phyloP scores from a whole-genome alignment of 2,329 filamentous ascomycete species.

The Mycosphaerella arachidis region DNA sequence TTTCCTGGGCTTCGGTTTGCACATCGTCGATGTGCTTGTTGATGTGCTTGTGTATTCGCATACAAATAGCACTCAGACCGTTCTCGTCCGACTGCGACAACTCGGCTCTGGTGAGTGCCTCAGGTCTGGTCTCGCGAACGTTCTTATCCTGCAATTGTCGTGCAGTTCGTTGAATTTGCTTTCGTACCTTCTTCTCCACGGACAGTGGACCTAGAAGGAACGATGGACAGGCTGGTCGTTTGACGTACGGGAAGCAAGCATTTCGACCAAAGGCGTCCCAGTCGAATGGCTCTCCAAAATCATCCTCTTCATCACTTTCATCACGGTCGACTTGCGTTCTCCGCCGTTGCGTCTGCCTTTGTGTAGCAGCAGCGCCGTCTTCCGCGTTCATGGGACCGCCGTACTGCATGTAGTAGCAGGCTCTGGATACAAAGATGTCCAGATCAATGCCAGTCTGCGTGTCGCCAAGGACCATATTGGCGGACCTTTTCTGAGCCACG shows the following conservation, averaged over 20 bases:
- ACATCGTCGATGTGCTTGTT: slow-evolving; percentile 26
- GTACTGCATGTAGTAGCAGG: slow-evolving; percentile 75
- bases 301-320: slow-evolving; percentile 52
- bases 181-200: slow-evolving; percentile 76
- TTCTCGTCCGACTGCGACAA: slow-evolving; percentile 71
- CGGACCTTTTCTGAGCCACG: slow-evolving; percentile 71
- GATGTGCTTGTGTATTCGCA: slow-evolving; percentile 65
- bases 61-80: slow-evolving; percentile 73
- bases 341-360: slow-evolving; percentile 19
- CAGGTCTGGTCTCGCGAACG: slow-evolving; percentile 65
- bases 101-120: slow-evolving; percentile 71
- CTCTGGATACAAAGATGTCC: slow-evolving; percentile 88
- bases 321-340: slow-evolving; percentile 14
- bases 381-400: slow-evolving; percentile 54
- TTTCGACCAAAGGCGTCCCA: slow-evolving; percentile 79
- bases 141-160: slow-evolving; percentile 65
- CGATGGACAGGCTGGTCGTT: slow-evolving; percentile 70
- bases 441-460: slow-evolving; percentile 73
- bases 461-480: slow-evolving; percentile 69
- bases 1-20: slow-evolving; percentile 34
- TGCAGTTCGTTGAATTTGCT: slow-evolving; percentile 64
- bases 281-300: slow-evolving; percentile 72
- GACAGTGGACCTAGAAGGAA: slow-evolving; percentile 87
- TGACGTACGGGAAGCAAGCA: slow-evolving; percentile 68
- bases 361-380: slow-evolving; percentile 36